phyloP scores from a whole-genome alignment of 495 filamentous ascomycete genomes.

The Xanthoparmelia taractica region DNA sequence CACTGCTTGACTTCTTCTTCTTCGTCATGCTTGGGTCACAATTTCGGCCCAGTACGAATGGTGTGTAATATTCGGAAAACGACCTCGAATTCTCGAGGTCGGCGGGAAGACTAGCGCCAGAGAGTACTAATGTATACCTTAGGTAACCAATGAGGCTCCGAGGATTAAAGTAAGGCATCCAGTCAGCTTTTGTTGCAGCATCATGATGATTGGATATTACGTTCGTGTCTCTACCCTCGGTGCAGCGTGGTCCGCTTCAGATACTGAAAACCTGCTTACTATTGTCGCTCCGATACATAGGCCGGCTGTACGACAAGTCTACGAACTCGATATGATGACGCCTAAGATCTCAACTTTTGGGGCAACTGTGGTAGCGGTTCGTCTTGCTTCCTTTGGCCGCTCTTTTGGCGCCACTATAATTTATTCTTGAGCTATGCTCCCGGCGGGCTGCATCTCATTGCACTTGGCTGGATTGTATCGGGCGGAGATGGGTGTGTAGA shows the following conservation, averaged over 20 bases:
- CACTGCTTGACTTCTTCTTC: constrained; percentile 36
- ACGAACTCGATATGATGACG: neutral
- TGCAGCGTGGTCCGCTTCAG: neutral
- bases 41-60: neutral
- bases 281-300: neutral
- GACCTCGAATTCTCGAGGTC: neutral
- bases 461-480: neutral
- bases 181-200: no score
- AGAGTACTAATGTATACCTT: no score
- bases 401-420: neutral
- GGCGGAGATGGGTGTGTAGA: constrained; percentile 1
- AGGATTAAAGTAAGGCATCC: no score
- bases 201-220: neutral
- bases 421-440: neutral
- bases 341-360: neutral
- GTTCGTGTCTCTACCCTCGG: neutral
- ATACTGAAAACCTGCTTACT: neutral
- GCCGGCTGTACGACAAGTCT: neutral
- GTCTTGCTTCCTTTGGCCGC: neutral
- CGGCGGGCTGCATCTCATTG: constrained; percentile 20
- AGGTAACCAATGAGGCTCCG: no score
- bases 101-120: neutral
- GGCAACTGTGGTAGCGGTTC: neutral
- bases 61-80: neutral
- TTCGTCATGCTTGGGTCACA: constrained; percentile 30